A percentile compares a stretch with the other conserved stretches of the same genome.
Conservation (phyloP, 768 basidiomycete genomes). For the Serendipita sp. region DNA sequence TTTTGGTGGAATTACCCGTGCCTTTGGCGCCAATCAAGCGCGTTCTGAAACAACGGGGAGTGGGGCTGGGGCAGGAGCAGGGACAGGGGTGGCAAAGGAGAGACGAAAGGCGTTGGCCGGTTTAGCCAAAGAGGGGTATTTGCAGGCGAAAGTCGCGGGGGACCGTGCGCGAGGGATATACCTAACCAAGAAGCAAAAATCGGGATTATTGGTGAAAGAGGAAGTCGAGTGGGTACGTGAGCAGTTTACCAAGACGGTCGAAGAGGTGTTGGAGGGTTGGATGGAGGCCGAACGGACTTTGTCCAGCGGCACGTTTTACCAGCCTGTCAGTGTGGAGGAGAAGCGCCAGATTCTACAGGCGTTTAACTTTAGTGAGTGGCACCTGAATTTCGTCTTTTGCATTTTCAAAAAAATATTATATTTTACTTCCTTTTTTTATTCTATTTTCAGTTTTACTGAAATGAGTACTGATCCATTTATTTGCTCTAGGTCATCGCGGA, state of each 20-base stretch:
- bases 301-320: background rate
- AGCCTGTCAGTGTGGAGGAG: background rate
- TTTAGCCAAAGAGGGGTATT: background rate
- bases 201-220: background rate
- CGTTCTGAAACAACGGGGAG: no score
- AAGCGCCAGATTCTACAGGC: background rate
- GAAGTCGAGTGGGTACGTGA: background rate
- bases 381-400: background rate
- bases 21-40: no score
- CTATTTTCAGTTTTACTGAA: background rate
- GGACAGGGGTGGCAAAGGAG: background rate
- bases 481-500: conserved; percentile 14
- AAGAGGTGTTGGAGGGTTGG: background rate
- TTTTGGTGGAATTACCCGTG: no score
- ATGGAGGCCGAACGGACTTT: background rate
- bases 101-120: background rate
- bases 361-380: background rate
- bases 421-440: background rate
- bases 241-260: background rate
- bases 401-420: background rate
- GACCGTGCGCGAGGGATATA: no score
- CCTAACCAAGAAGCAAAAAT: no score
- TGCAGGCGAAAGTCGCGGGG: background rate
- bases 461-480: background rate
- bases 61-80: background rate